Percentiles rank a stretch among this genome's conserved stretches.
These are phyloP conservation scores for Lipomyces chichibuensis DNA, from an alignment of 805 yeast genomes.

Conservation along the genomic window DNA sequence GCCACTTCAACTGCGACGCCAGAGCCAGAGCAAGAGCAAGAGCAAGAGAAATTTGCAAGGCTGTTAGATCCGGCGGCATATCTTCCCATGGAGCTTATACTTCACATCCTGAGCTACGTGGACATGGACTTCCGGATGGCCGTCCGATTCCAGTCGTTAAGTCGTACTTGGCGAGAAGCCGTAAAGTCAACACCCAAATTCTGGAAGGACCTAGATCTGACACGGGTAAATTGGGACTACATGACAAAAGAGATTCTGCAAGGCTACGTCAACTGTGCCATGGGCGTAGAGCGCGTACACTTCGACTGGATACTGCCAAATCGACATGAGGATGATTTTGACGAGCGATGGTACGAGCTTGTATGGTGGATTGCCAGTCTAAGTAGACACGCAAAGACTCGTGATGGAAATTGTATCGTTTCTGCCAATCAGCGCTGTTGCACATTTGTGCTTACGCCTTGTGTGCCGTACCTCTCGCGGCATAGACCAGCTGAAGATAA, in stretches of 20 bases:
- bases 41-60: not conserved
- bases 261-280: slow-evolving; percentile 14
- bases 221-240: slow-evolving; percentile 9
- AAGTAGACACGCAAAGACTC: not conserved
- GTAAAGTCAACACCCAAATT: slow-evolving; percentile 12
- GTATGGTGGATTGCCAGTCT: slow-evolving; percentile 18
- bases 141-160: slow-evolving; percentile 14
- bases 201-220: slow-evolving; percentile 12
- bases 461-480: slow-evolving; percentile 18
- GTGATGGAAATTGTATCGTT: not conserved
- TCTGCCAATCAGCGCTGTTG: slow-evolving; percentile 8
- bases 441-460: slow-evolving; percentile 17
- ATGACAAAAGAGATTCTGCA: not conserved
- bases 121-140: slow-evolving; percentile 16
- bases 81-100: slow-evolving; percentile 17
- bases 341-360: slow-evolving; percentile 23
- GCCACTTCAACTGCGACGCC: not conserved
- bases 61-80: slow-evolving; percentile 19
- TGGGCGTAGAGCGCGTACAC: not conserved
- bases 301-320: slow-evolving; percentile 18
- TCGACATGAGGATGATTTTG: slow-evolving; percentile 6
- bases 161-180: slow-evolving; percentile 16
- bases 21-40: not conserved
- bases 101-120: slow-evolving; percentile 15
- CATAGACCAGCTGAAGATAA: slow-evolving; percentile 10